Evolutionary conservation across 2,329 filamentous ascomycete species (phyloP), one percentile per base, ranked within the genome.

Genomic region (Rhytidhysteron rufulum): DNA sequence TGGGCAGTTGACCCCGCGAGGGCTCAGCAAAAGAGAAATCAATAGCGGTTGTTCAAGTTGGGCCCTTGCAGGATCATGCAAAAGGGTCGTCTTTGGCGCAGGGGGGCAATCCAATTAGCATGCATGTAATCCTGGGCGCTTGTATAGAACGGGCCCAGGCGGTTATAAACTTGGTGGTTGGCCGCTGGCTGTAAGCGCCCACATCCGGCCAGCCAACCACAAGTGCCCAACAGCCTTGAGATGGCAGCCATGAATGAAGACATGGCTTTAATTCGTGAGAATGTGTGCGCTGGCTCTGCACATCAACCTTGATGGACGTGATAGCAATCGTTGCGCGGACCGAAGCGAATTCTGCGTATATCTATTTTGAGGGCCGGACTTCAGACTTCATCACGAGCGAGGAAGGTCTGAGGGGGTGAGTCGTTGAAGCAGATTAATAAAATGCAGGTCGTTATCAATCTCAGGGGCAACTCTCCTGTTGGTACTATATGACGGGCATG

Each of bases 101-200:
- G n/a, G n/a, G n/a, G n/a, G 40, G 33, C 37, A 41, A 45, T 37
- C 61, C 61, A 65, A 65, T 65, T 50, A 62, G 38, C 41, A 48
- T 9, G 53, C 37, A 37, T 37, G 48, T 51, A 51, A 51, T 50
- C 41, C 48, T 58, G 49, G 55, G 61, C 61, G 61, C 56, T 58
- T 60, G 48, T 42, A 47, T 43, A 44, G 51, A 44, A 51, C 51
- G 45, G 45, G 50, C 45, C 44, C 36, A 45, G 53, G 61, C 61
- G 61, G 60, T 56, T 62, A 62, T 54, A 48, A 55, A 52, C 51
- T 53, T 50, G 54, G 57, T 62, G 57, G 58, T 61, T 63, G 60
- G 58, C 42, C 48, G 48, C 31, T 44, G 9, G 42, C 53, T 50
- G 49, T 63, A 65, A 62, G 62, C 62, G 62, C 62, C 48, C 59